These are phyloP conservation scores for Globomyces sp. DNA, from an alignment of 371 early-diverging fungal genomes.

Conservation along the genomic window DNA sequence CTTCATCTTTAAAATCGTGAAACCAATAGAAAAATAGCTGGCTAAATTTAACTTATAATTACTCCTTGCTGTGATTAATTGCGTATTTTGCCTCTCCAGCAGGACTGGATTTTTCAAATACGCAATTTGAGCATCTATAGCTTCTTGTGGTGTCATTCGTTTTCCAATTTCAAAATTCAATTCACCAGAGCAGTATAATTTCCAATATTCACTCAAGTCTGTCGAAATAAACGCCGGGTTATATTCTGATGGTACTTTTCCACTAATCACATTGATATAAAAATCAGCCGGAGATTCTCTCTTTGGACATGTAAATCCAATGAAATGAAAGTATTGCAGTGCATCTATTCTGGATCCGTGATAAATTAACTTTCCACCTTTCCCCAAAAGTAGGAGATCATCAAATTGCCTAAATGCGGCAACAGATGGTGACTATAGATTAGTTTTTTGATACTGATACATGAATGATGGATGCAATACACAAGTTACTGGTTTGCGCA, in stretches of 20 bases:
- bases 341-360: constrained; percentile 47
- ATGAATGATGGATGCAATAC: constrained; percentile 91
- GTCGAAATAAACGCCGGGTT: constrained; percentile 13
- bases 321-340: constrained; percentile 26
- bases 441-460: constrained; percentile 80
- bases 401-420: constrained; percentile 58
- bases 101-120: too few relatives aligned
- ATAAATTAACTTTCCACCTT: constrained; percentile 64
- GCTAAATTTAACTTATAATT: neutral
- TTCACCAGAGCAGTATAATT: neutral
- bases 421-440: constrained; percentile 75
- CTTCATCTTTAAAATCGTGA: constrained; percentile 24
- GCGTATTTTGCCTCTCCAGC: constrained; percentile 16
- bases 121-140: neutral
- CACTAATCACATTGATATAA: constrained; percentile 35
- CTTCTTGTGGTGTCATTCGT: constrained; percentile 6
- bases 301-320: constrained; percentile 26
- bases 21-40: constrained; percentile 19
- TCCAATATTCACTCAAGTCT: constrained; percentile 21
- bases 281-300: constrained; percentile 31
- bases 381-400: constrained; percentile 64
- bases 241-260: constrained; percentile 18
- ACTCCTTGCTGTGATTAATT: neutral
- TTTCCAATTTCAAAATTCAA: neutral
- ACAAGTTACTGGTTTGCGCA: constrained; percentile 40